Evolutionary conservation across 1,139 yeast genomes (phyloP).

Genomic region (Chernovozyma aurita): DNA sequence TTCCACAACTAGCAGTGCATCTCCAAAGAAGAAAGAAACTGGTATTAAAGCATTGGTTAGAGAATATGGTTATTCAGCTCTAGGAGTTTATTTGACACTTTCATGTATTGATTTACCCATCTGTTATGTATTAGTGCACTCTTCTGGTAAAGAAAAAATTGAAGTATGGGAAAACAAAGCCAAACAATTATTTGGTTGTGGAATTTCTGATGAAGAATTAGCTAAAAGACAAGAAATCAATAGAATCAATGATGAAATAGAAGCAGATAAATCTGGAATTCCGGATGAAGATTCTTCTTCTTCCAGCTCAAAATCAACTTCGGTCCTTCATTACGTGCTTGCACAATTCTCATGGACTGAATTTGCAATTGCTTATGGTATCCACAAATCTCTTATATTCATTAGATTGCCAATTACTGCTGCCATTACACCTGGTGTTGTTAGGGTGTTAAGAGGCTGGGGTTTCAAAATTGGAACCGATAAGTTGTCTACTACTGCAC

Average conservation of each 20-base stretch:
- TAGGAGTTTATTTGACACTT: slow-evolving; percentile 75
- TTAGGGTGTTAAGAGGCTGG: slow-evolving; percentile 60
- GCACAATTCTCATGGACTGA: slow-evolving; percentile 54
- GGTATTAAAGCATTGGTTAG: slow-evolving; percentile 70
- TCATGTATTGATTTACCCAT: slow-evolving; percentile 76
- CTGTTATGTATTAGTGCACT: slow-evolving; percentile 77
- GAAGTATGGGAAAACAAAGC: slow-evolving; percentile 59
- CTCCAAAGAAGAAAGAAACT: slow-evolving; percentile 28
- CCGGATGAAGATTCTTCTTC: slow-evolving; percentile 15
- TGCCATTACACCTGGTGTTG: slow-evolving; percentile 84
- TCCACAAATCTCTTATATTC: slow-evolving; percentile 81
- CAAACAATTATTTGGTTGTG: slow-evolving; percentile 58
- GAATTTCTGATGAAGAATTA: slow-evolving; percentile 40
- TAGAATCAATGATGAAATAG: slow-evolving; percentile 21
- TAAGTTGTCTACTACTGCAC: slow-evolving; percentile 31
- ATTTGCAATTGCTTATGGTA: slow-evolving; percentile 85
- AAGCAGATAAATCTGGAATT: slow-evolving; percentile 9
- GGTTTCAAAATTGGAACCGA: slow-evolving; percentile 75
- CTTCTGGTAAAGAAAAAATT: slow-evolving; percentile 78
- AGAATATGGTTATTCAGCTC: slow-evolving; percentile 87
- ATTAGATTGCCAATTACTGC: slow-evolving; percentile 88
- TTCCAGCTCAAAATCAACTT: slow-evolving; percentile 27
- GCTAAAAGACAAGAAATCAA: slow-evolving; percentile 28
- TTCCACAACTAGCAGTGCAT: neutral
- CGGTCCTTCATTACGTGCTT: slow-evolving; percentile 21